phyloP scores from a whole-genome alignment of 2,329 filamentous ascomycete species.

The Intubia oerlemansii region DNA sequence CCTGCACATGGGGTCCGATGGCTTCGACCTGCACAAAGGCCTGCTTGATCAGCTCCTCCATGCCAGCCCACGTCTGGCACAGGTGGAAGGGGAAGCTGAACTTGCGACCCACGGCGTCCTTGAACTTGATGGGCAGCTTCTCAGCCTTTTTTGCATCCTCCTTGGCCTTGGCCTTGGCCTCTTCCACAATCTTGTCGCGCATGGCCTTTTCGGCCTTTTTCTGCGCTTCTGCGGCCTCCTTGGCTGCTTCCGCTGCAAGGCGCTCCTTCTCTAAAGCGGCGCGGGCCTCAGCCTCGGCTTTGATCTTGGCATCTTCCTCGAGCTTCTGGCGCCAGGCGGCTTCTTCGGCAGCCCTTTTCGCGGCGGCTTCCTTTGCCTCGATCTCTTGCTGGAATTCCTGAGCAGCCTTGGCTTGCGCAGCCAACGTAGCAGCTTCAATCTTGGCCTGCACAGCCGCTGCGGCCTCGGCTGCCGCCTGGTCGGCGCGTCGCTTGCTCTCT shows the following conservation, averaged over 20 bases:
- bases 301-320: slow-evolving; percentile 21
- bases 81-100: slow-evolving; percentile 81
- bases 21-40: slow-evolving; percentile 62
- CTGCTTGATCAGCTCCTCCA: slow-evolving; percentile 73
- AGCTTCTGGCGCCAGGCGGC: slow-evolving; percentile 23
- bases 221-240: slow-evolving; percentile 23
- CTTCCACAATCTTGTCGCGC: slow-evolving; percentile 25
- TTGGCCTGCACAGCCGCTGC: slow-evolving; percentile 13
- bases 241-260: slow-evolving; percentile 19
- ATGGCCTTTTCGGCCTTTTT: slow-evolving; percentile 34
- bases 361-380: slow-evolving; percentile 12
- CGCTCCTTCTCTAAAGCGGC: slow-evolving; percentile 24
- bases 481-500: slow-evolving; percentile 18
- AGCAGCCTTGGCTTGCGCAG: not conserved
- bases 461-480: slow-evolving; percentile 24
- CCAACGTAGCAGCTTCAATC: slow-evolving; percentile 18
- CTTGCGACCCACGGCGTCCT: slow-evolving; percentile 77
- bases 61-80: slow-evolving; percentile 70
- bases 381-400: not conserved
- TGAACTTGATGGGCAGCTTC: slow-evolving; percentile 66
- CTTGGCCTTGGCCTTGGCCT: slow-evolving; percentile 22
- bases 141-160: slow-evolving; percentile 28
- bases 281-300: slow-evolving; percentile 20
- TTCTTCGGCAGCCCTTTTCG: slow-evolving; percentile 13
- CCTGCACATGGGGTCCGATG: slow-evolving; percentile 53